Evolutionary conservation across 1,139 yeast genomes (phyloP).

Genomic region (Geotrichum restrictum): DNA sequence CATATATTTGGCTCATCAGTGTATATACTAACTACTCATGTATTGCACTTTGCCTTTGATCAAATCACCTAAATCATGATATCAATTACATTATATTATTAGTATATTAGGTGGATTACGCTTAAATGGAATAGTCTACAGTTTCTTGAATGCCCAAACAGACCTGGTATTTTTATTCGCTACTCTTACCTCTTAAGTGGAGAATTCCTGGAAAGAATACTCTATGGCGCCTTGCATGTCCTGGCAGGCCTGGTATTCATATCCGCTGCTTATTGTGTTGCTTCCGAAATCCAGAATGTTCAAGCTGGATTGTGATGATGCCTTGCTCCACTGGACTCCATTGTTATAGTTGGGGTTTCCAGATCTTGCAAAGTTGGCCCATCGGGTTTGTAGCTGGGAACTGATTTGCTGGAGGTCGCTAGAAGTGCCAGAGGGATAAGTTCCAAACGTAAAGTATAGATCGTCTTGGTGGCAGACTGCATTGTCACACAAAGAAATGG

Average conservation of each 20-base stretch:
- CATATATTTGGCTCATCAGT: too few species aligned
- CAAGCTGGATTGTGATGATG: constrained; percentile 12
- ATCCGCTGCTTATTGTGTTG: constrained; percentile 1
- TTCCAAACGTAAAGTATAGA: constrained; percentile 33
- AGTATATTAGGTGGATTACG: too few species aligned
- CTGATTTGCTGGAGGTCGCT: constrained; percentile 26
- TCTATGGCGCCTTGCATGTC: constrained; percentile 2
- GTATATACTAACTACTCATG: too few species aligned
- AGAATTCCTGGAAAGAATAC: constrained; percentile 13
- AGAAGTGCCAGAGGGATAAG: constrained; percentile 24
- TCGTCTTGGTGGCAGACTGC: constrained; percentile 38
- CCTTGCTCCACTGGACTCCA: constrained; percentile 23
- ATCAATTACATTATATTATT: too few species aligned
- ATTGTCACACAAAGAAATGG: constrained; percentile 26
- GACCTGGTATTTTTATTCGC: too few species aligned
- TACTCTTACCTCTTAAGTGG: background rate
- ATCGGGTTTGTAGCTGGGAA: constrained; percentile 31
- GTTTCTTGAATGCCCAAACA: too few species aligned
- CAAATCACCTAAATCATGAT: too few species aligned
- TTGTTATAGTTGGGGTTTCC: constrained; percentile 28
- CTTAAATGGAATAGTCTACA: too few species aligned
- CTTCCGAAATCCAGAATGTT: constrained; percentile 22
- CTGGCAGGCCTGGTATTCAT: background rate
- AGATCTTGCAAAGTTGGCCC: constrained; percentile 32
- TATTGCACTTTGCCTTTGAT: too few species aligned